phyloP scores from a whole-genome alignment of 1,139 yeast genomes.

The Debaryomycetaceae sp. region DNA sequence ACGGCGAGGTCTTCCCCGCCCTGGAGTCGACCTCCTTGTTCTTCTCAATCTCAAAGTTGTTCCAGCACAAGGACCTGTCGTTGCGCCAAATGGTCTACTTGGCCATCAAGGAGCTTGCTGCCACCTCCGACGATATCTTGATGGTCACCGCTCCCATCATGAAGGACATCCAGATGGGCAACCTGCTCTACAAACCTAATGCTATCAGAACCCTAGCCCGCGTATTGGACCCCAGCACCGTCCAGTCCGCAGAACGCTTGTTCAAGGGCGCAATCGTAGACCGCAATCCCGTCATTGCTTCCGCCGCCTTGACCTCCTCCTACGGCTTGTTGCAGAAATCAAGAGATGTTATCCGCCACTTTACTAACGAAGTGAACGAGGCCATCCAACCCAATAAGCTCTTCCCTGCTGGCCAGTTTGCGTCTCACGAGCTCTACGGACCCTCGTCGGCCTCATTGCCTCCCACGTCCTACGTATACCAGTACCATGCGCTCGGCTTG shows the following conservation, averaged over 20 bases:
- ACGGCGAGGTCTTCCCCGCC: conserved; percentile 80
- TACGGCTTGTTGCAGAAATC: conserved; percentile 86
- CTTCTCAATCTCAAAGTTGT: conserved; percentile 86
- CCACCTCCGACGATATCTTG: conserved; percentile 80
- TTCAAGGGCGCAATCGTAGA: conserved; percentile 91
- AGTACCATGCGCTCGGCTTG: conserved; percentile 91
- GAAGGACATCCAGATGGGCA: conserved; percentile 94
- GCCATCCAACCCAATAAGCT: conserved; percentile 62
- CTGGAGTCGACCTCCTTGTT: conserved; percentile 88
- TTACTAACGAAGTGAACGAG: conserved; percentile 90
- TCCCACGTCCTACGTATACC: conserved; percentile 70
- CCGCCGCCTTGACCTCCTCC: conserved; percentile 87
- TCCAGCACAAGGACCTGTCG: conserved; percentile 86
- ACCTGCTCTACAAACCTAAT: conserved; percentile 78
- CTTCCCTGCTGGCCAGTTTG: conserved; percentile 49
- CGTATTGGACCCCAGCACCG: conserved; percentile 85
- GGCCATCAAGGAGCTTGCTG: conserved; percentile 82
- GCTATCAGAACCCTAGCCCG: conserved; percentile 88
- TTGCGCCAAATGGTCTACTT: conserved; percentile 89
- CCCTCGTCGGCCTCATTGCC: conserved; percentile 42
- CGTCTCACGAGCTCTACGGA: conserved; percentile 45
- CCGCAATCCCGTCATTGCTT: conserved; percentile 74
- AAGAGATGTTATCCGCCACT: conserved; percentile 83
- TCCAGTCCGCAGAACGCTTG: conserved; percentile 87
- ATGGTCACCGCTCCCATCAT: conserved; percentile 97